Percentiles rank a stretch among this genome's conserved stretches.
Conservation (phyloP, 1,139 yeast species). For the Lodderomyces elongisporus region DNA sequence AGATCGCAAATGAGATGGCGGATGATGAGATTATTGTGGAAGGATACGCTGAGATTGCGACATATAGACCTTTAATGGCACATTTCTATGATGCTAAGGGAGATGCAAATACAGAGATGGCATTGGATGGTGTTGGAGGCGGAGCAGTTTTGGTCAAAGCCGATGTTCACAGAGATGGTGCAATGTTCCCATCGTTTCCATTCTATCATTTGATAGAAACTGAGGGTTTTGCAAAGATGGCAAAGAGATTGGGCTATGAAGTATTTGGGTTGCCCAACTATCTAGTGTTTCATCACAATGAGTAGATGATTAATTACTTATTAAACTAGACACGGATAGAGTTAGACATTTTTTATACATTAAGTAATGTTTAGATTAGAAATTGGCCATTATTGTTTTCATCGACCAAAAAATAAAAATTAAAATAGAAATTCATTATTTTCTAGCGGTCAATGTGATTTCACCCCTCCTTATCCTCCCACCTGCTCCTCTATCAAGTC, state of each 20-base stretch:
- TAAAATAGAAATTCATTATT: no score
- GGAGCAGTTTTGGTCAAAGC: conserved; percentile 95
- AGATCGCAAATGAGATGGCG: conserved; percentile 62
- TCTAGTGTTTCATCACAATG: conserved; percentile 80
- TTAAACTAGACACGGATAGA: no score
- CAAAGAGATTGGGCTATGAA: conserved; percentile 85
- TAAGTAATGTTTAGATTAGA: no score
- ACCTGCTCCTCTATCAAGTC: no score
- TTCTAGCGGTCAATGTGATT: no score
- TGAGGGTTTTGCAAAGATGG: conserved; percentile 98
- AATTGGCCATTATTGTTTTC: no score
- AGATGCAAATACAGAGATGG: conserved; percentile 59
- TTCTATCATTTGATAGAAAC: conserved; percentile 95
- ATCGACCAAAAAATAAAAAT: no score
- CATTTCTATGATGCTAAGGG: conserved; percentile 68
- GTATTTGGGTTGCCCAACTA: conserved; percentile 93
- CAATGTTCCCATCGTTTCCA: conserved; percentile 98
- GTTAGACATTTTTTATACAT: no score
- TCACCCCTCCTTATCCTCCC: no score
- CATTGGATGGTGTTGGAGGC: conserved; percentile 95
- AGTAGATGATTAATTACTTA: no score
- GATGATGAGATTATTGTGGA: conserved; percentile 93
- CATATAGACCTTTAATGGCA: conserved; percentile 95
- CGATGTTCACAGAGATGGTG: conserved; percentile 97
- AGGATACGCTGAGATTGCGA: conserved; percentile 87